These are phyloP conservation scores for Leishmania braziliensis DNA, from an alignment of 208 protist genomes.

Conservation along the genomic window DNA sequence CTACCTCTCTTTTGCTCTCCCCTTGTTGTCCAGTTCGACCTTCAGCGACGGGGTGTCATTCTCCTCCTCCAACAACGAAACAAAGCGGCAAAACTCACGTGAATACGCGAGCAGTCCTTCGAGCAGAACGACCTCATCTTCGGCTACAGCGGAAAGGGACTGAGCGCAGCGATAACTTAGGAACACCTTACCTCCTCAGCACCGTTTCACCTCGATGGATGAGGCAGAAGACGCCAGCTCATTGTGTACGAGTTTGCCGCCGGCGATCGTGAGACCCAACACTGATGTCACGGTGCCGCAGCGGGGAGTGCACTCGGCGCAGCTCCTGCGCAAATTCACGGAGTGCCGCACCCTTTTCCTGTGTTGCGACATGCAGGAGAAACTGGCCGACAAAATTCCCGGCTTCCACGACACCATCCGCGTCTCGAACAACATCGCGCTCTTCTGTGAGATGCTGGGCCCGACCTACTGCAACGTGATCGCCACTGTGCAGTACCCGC, in stretches of 20 bases:
- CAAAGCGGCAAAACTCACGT: too few relatives aligned
- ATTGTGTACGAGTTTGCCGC: not conserved
- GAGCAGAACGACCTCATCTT: not conserved
- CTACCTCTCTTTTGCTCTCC: not conserved
- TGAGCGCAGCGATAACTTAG: not conserved
- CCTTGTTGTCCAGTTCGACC: not conserved
- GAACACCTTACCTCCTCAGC: not conserved
- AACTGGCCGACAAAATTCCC: slow-evolving; percentile 38
- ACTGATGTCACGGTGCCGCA: slow-evolving; percentile 18
- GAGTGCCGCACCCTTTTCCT: slow-evolving; percentile 67
- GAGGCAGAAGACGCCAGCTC: not conserved
- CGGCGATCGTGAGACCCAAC: not conserved
- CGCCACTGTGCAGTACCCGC: slow-evolving; percentile 63
- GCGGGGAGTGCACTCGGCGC: not conserved
- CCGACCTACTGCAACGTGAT: slow-evolving; percentile 42
- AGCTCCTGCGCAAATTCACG: slow-evolving; percentile 6
- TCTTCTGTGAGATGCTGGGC: slow-evolving; percentile 41
- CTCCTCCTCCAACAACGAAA: too few relatives aligned
- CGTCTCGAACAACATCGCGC: slow-evolving; percentile 49
- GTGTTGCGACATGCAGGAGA: slow-evolving; percentile 86
- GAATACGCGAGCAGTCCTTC: not conserved
- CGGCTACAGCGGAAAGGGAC: not conserved
- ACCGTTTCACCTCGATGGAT: not conserved
- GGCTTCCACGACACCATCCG: slow-evolving; percentile 53
- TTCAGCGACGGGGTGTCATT: not conserved